A percentile compares a stretch with the other conserved stretches of the same genome.
Evolutionary conservation across 352 stramenopile genomes (phyloP).

Genomic region (Pythium volutum): DNA sequence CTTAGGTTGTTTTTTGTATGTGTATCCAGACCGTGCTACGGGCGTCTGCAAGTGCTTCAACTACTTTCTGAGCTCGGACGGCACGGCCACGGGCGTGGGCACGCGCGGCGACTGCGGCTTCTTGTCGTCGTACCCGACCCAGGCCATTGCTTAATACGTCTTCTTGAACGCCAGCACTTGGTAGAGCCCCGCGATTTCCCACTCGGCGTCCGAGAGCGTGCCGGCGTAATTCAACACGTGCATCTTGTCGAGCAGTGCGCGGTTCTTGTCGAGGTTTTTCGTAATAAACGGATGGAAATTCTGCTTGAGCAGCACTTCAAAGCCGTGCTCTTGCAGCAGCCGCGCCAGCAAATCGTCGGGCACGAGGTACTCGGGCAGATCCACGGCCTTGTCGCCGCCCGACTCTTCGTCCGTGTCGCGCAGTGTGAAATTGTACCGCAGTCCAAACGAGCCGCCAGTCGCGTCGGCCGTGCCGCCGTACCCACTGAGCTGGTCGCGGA

Average conservation of each 20-base stretch:
- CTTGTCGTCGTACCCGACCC: conserved; percentile 59
- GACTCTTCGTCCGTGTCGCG: conserved; percentile 68
- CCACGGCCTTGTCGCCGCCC: conserved; percentile 75
- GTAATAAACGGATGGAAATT: conserved; percentile 84
- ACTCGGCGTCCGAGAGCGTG: conserved; percentile 82
- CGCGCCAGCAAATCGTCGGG: conserved; percentile 73
- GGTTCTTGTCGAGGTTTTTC: conserved; percentile 71
- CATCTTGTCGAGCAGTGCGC: conserved; percentile 77
- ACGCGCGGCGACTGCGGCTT: conserved; percentile 91
- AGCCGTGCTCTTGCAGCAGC: conserved; percentile 68
- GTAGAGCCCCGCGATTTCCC: conserved; percentile 84
- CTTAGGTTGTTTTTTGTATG: no score
- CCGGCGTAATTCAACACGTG: conserved; percentile 85
- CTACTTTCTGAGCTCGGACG: conserved; percentile 75
- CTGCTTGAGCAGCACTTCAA: conserved; percentile 76
- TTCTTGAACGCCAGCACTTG: conserved; percentile 86
- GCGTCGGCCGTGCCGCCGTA: conserved; percentile 29
- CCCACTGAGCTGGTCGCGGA: conserved; percentile 41
- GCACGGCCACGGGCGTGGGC: conserved; percentile 57
- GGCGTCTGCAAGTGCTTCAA: conserved; percentile 71
- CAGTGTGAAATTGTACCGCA: conserved; percentile 91
- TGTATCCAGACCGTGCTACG: conserved; percentile 45
- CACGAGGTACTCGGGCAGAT: conserved; percentile 90
- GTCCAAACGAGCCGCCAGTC: conserved; percentile 72
- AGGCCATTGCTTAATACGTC: conserved; percentile 50